Evolutionary conservation across 495 filamentous ascomycete species (phyloP), one percentile per base, ranked within the genome.

Genomic region (Diplogelasinospora grovesii): DNA sequence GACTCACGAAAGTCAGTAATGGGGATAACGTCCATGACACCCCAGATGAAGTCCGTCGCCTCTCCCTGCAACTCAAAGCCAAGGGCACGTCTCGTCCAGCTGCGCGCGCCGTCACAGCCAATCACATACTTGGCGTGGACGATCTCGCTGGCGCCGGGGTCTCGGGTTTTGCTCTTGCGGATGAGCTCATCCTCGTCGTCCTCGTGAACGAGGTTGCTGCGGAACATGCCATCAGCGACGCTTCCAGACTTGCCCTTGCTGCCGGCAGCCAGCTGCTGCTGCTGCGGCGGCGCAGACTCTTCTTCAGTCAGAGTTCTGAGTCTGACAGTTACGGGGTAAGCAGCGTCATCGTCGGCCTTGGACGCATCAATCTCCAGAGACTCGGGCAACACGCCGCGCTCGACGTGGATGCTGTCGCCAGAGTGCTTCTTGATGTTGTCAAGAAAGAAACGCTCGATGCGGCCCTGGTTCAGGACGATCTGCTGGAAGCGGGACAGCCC

Each of bases 21-120:
- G 0, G 80, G 75, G 5, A 85, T 67, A 37, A 84, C 65, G 48
- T 86, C 81, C 30, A 83, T 64, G 0, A 82, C 77, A 10, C 77
- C 79, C 48, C 79, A 84, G 34, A 84, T 76, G 48, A 70, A 78
- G 52, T 85, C 79, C 1, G 75, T 75, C 21, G 74, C 74, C 39
- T 85, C 79, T 27, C 81, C 80, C 15, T 69, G 54, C 24, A 78
- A 69, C 10, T 54, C 57, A 18, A 53, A 41, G 0, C 78, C 82
- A 32, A 85, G 66, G 29, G 72, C 66, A 30, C 64, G 63, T 33
- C 81, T 61, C 3, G 77, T 77, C 63, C 73, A 77, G 13, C 74
- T 77, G 43, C 81, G 75, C 8, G 81, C 81, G 0, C 81, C 81
- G 55, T 86, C 82, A 24, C 75, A 79, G 0, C 81, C 82, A 8